Conservation (phyloP, 116 monocot species). For the Trichopus zeylanicus region DNA sequence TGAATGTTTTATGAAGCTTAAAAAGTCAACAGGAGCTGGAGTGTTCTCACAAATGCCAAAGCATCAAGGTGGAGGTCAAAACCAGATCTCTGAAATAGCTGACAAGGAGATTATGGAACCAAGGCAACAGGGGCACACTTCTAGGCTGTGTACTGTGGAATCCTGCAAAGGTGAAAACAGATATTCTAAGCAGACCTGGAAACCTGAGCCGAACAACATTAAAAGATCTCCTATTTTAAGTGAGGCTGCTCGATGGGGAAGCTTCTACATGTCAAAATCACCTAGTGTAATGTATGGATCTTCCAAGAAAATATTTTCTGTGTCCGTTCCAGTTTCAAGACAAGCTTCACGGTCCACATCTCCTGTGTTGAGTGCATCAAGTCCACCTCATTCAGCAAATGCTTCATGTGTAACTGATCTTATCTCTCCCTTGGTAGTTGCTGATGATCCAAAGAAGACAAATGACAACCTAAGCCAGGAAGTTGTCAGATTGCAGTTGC, state of each 20-base stretch:
- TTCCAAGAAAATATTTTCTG: constrained; percentile 68
- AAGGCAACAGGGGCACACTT: constrained; percentile 22
- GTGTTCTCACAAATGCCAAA: constrained; percentile 27
- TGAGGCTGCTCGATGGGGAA: constrained; percentile 44
- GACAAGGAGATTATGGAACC: constrained; percentile 40
- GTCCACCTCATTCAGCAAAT: constrained; percentile 36
- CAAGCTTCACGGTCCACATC: constrained; percentile 59
- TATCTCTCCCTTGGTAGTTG: constrained; percentile 21
- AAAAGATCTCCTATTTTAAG: constrained; percentile 33
- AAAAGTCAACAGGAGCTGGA: constrained; percentile 37
- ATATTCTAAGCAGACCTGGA: constrained; percentile 29
- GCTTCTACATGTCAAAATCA: constrained; percentile 29
- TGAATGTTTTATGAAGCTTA: constrained; percentile 60
- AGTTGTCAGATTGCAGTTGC: constrained; percentile 40
- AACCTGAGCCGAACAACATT: constrained; percentile 41
- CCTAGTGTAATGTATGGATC: constrained; percentile 36
- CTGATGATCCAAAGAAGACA: constrained; percentile 39
- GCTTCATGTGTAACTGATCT: constrained; percentile 20
- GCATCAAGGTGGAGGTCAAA: constrained; percentile 33
- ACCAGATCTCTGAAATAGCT: constrained; percentile 24
- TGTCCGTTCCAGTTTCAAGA: constrained; percentile 76
- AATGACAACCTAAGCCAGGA: constrained; percentile 50
- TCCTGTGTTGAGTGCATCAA: constrained; percentile 53
- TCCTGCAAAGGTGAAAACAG: constrained; percentile 59
- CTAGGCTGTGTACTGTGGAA: constrained; percentile 57